These are phyloP conservation scores for Tuber umbilicatum DNA, from an alignment of 495 filamentous ascomycete genomes.

Conservation along the genomic window DNA sequence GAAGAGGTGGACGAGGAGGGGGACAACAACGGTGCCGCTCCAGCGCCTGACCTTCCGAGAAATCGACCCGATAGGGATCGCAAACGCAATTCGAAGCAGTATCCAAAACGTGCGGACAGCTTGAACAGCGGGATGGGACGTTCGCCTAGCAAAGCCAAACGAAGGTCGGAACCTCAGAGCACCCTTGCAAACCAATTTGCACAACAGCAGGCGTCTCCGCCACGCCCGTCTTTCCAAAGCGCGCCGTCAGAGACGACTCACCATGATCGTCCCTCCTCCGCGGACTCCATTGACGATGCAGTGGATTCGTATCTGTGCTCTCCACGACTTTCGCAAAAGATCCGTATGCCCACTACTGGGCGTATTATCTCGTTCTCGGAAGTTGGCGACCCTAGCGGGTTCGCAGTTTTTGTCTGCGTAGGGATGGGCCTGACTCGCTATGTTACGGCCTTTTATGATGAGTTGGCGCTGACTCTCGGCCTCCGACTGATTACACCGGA, in stretches of 20 bases:
- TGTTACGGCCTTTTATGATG: conserved; percentile 95
- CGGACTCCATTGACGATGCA: conserved; percentile 80
- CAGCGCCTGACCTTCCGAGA: conserved; percentile 37
- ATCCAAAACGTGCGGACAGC: conserved; percentile 31
- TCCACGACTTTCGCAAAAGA: conserved; percentile 76
- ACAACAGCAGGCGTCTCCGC: conserved; percentile 42
- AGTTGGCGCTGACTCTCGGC: conserved; percentile 77
- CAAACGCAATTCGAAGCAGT: conserved; percentile 25
- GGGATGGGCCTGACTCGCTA: conserved; percentile 97
- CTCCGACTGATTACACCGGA: conserved; percentile 89
- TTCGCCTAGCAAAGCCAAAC: conserved; percentile 37
- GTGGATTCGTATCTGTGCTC: conserved; percentile 80
- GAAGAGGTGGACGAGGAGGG: conserved; percentile 33
- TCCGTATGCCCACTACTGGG: conserved; percentile 74
- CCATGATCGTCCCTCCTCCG: conserved; percentile 59
- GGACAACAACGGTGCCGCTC: conserved; percentile 22
- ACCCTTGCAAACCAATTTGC: conserved; percentile 39
- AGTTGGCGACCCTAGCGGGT: conserved; percentile 86
- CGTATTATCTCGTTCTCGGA: conserved; percentile 92
- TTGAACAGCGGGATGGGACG: conserved; percentile 18
- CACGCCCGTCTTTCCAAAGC: conserved; percentile 43
- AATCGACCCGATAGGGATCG: conserved; percentile 32
- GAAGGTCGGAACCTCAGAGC: conserved; percentile 45
- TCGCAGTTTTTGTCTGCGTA: conserved; percentile 91
- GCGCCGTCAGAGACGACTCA: conserved; percentile 30